Evolutionary conservation across 306 rosid genomes (phyloP), one percentile per base, ranked within the genome.

Genomic region (Pyrus communis): DNA sequence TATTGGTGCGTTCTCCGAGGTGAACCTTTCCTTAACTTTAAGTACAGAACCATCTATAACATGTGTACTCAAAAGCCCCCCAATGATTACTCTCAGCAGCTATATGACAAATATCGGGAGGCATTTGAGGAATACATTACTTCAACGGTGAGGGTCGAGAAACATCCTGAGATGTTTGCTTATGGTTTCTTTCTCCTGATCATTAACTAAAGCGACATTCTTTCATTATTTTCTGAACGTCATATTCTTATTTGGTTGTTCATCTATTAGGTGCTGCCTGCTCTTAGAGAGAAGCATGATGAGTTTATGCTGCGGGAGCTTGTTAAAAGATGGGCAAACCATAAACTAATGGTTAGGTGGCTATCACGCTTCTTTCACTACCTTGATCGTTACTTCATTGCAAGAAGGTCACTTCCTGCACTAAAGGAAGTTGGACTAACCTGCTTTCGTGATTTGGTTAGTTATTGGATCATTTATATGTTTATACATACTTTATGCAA

Each of bases 271-370:
- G 93, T 92, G 76, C 43, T 92, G 76, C 93, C 90, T 3, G 78
- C 90, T 31, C 69, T 91, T 25, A 84, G 76, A 68, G 93, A 89
- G 74, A 91, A 89, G 80, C 93, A 89, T 19, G 90, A 83, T 49
- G 97, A 86, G 45, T 91, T 82, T 75, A 84, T 87, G 97, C 73
- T 91, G 83, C 83, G 86, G 82, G 97, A 91, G 73, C 89, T 91
- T 31, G 91, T 87, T 28, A 77, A 58, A 70, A 86, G 97, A 76
- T 91, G 97, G 97, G 23, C 60, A 21, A 91, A 77, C 61, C 87
- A 86, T 58, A 86, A 85, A 73, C 63, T 86, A 18, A 81, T 89
- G 84, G 87, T 78, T 40, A 85, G 89, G 82, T 85, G 91, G 93
- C 78, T 83, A 73, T 79, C 86, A 4, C 90, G 87, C 15, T 84